These are phyloP conservation scores for Solanum microdontum DNA, from an alignment of 257 asterid genomes.

Conservation along the genomic window DNA sequence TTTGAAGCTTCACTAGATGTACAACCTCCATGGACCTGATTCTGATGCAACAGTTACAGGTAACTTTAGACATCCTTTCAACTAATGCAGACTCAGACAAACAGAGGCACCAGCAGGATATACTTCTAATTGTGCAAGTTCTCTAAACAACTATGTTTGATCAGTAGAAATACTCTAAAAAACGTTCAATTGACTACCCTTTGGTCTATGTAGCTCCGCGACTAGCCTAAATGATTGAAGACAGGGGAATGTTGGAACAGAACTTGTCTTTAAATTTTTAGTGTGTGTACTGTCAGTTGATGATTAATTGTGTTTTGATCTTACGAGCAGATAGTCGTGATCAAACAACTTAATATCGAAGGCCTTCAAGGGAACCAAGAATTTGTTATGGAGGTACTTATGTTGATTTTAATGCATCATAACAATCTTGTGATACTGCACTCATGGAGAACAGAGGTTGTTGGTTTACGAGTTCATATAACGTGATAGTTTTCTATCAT, in stretches of 20 bases:
- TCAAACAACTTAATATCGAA: slow-evolving; percentile 12
- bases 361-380: slow-evolving; percentile 19
- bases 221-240: not conserved
- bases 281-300: not conserved
- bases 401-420: slow-evolving; percentile 12
- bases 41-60: too few species aligned
- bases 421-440: slow-evolving; percentile 11
- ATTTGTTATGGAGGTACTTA: slow-evolving; percentile 10
- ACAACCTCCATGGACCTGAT: too few species aligned
- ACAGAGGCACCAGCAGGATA: too few species aligned
- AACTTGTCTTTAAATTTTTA: not conserved
- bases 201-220: not conserved
- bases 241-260: not conserved
- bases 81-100: too few species aligned
- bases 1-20: too few species aligned
- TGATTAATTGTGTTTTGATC: not conserved
- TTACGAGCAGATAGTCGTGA: slow-evolving; percentile 31
- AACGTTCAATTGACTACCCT: not conserved
- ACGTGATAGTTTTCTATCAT: too few species aligned
- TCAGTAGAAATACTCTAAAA: too few species aligned
- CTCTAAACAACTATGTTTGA: too few species aligned
- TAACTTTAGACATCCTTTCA: too few species aligned
- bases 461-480: slow-evolving; percentile 7
- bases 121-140: too few species aligned
- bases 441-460: slow-evolving; percentile 9